These are phyloP conservation scores for Marsdenia floribunda DNA, from an alignment of 257 asterid species.

Conservation along the genomic window DNA sequence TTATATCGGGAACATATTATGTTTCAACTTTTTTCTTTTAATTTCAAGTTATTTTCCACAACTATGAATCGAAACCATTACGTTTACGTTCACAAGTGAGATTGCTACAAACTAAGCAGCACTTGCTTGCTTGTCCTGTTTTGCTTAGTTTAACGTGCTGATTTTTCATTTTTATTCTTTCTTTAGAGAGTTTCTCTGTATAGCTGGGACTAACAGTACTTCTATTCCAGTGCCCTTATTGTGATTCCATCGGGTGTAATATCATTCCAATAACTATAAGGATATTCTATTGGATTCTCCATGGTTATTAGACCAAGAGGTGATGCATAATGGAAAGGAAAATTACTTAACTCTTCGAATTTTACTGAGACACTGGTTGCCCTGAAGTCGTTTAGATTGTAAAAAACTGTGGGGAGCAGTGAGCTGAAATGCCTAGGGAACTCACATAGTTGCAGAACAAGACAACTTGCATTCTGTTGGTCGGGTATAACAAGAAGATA, in stretches of 20 bases:
- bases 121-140: no score
- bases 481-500: background rate
- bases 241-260: background rate
- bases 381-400: background rate
- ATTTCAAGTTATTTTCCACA: no score
- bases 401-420: no score
- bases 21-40: no score
- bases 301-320: background rate
- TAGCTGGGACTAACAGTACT: background rate
- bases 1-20: no score
- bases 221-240: background rate
- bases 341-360: background rate
- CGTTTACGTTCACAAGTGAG: no score
- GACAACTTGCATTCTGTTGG: background rate
- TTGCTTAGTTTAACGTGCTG: background rate
- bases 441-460: background rate
- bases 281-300: background rate
- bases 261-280: background rate
- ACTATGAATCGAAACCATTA: no score
- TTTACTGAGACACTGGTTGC: background rate
- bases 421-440: background rate
- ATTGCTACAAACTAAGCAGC: no score
- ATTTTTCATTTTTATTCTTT: no score
- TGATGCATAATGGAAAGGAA: background rate
- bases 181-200: no score